Base-by-base conservation (phyloP, 768 basidiomycete species). In the Xerocomellus intermedius region DNA sequence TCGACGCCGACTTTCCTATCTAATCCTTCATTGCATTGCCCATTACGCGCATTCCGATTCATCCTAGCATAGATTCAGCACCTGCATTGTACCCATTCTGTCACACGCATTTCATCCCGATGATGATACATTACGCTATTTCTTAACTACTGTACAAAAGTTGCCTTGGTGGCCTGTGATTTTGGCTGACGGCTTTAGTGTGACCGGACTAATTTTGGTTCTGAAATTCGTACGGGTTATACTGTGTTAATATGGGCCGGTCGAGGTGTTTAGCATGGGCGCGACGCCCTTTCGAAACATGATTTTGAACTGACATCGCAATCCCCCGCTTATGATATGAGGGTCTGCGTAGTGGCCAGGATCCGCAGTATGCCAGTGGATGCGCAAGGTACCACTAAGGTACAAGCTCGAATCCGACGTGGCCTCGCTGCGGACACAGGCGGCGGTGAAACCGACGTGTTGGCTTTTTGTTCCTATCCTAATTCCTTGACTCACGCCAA, bases 61-160 rank as follows among this genome's bases (percentile, higher is more conserved):
- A 72, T 68, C 65, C 69, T 72, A 64, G 71, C 69, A 70, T 70
- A 72, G 64, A 70, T 67, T 65, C 66, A 67, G 58, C 69, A 71
- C 37, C 57, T 64, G 64, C 67, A 72, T 67, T 70, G 69, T 70
- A 70, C 67, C 60, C 68, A 63, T 64, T 70, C 56, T 44, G 64
- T 62, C 59, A 64, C 68, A 65, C 68, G 61, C 64, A 66, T 61
- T 71, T 55, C 56, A 55, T 44, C 50, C 48, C n/a, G 42, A 57
- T 50, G 58, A 69, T 62, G 65, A 63, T 72, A 69, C 68, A 59
- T 70, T 68, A 72, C 68, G 55, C 58, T 50, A 65, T 63, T 68
- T 47, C 65, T 46, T 68, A 69, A 64, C 56, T 69, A 67, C 55
- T 60, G 67, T 69, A 69, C 45, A 50, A 64, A 67, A 69, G 48